Base-by-base conservation (phyloP, 1,284 basidiomycete genomes). In the Marasmius fiardii region DNA sequence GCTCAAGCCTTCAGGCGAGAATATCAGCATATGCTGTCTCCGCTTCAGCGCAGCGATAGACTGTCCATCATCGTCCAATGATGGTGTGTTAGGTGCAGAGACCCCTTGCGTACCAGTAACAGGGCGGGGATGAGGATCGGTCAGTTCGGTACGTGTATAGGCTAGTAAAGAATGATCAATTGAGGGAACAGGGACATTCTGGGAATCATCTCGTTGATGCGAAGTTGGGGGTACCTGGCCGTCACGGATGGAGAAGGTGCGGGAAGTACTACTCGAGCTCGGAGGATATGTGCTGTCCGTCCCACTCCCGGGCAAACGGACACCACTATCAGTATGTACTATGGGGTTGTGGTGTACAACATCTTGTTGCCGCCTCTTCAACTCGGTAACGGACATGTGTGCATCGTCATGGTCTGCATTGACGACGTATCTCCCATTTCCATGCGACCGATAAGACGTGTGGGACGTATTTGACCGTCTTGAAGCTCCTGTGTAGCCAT, bases 241-340 rank as follows among this genome's bases (percentile, higher is more conserved):
- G n/a, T n/a, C n/a, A n/a, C n/a, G n/a, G n/a, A n/a, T n/a, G 12
- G 35, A 37, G 35, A 37, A 37, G 12, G n/a, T n/a, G 5, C n/a
- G 35, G n/a, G 35, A 37, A 3, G 35, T 37, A n/a, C n/a, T n/a
- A n/a, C n/a, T n/a, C 12, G 35, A n/a, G 2, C 35, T 37, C n/a
- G 2, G 35, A n/a, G 35, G 35, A 37, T 5, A n/a, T n/a, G 35
- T 20, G 20, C 16, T n/a, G 16, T 41, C 39, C 10, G 10, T 10
- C 4, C 8, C 16, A 7, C 7, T 16, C 39, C 7, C 7, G 1
- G 39, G 39, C n/a, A 54, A 39, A 41, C 56, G 56, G 5, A 54
- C 12, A 4, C 56, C 56, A 58, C 56, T 58, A 28, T 58, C 56
- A 6, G 41, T 54, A 48, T 58, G 56, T 24, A 54, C 43, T 34